Percentiles rank a stretch among this genome's conserved stretches.
Evolutionary conservation across 352 stramenopile genomes (phyloP).

Genomic region (Globisporangium echinulatum): DNA sequence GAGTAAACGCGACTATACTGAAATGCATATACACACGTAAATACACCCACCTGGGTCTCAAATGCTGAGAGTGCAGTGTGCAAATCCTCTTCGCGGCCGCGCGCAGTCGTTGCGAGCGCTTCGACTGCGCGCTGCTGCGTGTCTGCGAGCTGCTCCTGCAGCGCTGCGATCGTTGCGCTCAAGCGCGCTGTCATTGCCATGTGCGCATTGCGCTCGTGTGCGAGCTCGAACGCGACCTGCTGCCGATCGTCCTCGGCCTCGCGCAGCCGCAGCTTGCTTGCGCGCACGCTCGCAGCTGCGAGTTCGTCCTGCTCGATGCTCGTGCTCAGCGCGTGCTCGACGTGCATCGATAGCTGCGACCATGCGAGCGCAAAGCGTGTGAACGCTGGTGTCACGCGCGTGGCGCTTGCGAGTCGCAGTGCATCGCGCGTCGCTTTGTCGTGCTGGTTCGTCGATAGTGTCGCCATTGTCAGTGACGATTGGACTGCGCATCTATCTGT

Average conservation of each 20-base stretch:
- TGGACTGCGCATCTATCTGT: too few relatives aligned
- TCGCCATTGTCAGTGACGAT: too few relatives aligned
- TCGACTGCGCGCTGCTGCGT: conserved; percentile 32
- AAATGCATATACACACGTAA: too few relatives aligned
- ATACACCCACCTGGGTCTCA: conserved; percentile 8
- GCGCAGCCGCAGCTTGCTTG: conserved; percentile 46
- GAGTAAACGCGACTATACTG: too few relatives aligned
- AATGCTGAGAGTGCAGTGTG: conserved; percentile 12
- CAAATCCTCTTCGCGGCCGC: conserved; percentile 38
- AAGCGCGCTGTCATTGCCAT: conserved; percentile 23
- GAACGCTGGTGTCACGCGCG: conserved; percentile 29
- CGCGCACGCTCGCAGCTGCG: conserved; percentile 21
- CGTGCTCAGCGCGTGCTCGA: conserved; percentile 31
- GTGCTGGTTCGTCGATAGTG: conserved; percentile 13
- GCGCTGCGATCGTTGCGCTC: conserved; percentile 20
- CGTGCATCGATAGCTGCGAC: conserved; percentile 34
- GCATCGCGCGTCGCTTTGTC: conserved; percentile 33
- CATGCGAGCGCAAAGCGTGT: conserved; percentile 28
- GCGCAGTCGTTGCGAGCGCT: conserved; percentile 23
- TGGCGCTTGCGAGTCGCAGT: conserved; percentile 32
- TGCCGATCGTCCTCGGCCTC: conserved; percentile 57
- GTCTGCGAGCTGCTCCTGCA: conserved; percentile 44
- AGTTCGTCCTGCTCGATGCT: conserved; percentile 54
- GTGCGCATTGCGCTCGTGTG: conserved; percentile 26
- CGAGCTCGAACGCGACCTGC: conserved; percentile 57